Evolutionary conservation across 1,284 basidiomycete genomes (phyloP).

Genomic region (Retiboletus flavoniger): DNA sequence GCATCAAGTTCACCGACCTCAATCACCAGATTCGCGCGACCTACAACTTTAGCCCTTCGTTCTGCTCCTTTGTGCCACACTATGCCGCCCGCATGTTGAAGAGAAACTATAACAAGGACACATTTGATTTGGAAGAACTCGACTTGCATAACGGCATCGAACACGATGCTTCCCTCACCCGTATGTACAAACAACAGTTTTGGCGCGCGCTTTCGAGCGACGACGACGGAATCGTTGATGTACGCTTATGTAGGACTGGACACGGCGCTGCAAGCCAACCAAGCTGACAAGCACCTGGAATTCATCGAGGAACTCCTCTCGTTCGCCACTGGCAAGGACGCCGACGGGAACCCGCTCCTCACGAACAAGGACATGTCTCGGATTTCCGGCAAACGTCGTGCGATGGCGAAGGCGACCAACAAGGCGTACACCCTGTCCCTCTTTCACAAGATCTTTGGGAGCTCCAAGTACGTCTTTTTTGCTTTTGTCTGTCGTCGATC

Average conservation of each 20-base stretch:
- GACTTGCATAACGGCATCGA: conserved; percentile 75
- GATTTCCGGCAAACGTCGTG: conserved; percentile 55
- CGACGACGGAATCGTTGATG: neutral
- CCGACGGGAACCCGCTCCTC: conserved; percentile 45
- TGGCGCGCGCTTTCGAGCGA: neutral
- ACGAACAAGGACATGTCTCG: conserved; percentile 58
- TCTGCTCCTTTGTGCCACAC: conserved; percentile 62
- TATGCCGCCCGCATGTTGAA: conserved; percentile 57
- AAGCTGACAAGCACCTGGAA: conserved; percentile 47
- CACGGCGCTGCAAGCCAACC: conserved; percentile 46
- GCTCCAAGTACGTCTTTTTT: conserved; percentile 56
- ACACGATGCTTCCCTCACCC: conserved; percentile 70
- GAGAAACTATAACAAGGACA: conserved; percentile 54
- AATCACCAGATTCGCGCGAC: conserved; percentile 45
- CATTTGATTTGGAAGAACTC: conserved; percentile 63
- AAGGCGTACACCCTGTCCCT: conserved; percentile 49
- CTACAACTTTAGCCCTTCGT: conserved; percentile 68
- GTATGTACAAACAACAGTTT: conserved; percentile 39
- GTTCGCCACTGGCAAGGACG: conserved; percentile 57
- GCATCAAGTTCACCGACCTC: conserved; percentile 65
- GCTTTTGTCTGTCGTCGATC: neutral
- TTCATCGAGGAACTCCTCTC: conserved; percentile 59
- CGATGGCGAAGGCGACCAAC: conserved; percentile 52
- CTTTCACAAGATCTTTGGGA: conserved; percentile 61
- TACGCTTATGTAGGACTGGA: conserved; percentile 56